A percentile compares a stretch with the other conserved stretches of the same genome.
Evolutionary conservation across 2,329 filamentous ascomycete genomes (phyloP).

Genomic region (Colletotrichum sp.): DNA sequence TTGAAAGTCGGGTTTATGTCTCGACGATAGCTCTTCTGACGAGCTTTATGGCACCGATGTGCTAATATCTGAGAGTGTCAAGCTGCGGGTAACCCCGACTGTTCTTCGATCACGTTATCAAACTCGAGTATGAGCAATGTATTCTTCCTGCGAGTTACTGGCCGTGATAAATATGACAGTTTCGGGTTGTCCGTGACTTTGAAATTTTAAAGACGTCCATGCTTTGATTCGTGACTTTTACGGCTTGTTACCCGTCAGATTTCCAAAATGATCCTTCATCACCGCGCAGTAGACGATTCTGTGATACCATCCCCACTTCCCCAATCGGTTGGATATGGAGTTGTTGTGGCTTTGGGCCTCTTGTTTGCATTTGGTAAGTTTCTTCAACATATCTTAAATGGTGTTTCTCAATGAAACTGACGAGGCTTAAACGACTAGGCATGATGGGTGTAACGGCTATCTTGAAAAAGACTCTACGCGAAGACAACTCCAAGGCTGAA

Average conservation of each 20-base stretch:
- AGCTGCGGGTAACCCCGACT: not conserved
- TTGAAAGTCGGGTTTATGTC: not conserved
- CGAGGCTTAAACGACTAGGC: slow-evolving; percentile 39
- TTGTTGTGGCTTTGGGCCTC: not conserved
- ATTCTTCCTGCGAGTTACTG: not conserved
- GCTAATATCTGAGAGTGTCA: not conserved
- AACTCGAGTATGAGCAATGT: not conserved
- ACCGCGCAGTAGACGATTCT: not conserved
- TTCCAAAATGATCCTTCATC: not conserved
- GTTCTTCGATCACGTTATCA: not conserved
- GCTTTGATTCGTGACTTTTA: not conserved
- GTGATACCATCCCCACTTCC: slow-evolving; percentile 6
- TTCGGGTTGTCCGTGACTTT: not conserved
- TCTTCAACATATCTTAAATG: not conserved
- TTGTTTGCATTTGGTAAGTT: not conserved
- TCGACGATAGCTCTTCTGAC: not conserved
- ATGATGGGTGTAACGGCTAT: slow-evolving; percentile 53
- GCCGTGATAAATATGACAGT: not conserved
- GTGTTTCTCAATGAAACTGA: slow-evolving; percentile 28
- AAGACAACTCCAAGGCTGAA: slow-evolving; percentile 58
- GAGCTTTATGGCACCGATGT: not conserved
- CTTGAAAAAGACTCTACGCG: slow-evolving; percentile 52
- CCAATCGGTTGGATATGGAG: not conserved
- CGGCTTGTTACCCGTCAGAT: not conserved
- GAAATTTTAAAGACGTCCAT: not conserved